Percentiles rank a stretch among this genome's conserved stretches.
Conservation (phyloP, 352 stramenopile species). For the Pythium rhizo-oryzae region DNA sequence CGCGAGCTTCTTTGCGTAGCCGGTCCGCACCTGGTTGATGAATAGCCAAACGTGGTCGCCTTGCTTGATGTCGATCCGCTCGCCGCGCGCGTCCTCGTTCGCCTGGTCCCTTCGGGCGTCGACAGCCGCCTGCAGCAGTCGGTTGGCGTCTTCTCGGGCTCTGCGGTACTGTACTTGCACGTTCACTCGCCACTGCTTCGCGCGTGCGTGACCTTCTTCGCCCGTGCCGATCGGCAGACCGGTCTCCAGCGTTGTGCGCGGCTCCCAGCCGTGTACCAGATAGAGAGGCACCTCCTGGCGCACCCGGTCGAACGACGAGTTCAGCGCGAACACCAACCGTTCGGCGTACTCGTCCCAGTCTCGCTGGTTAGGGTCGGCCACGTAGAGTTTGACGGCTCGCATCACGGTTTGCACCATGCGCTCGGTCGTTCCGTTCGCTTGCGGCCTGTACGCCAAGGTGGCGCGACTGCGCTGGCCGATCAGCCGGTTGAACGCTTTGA, state of each 20-base stretch:
- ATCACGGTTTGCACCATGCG: no score
- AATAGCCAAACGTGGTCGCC: constrained; percentile 30
- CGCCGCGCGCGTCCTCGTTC: not conserved
- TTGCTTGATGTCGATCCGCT: not conserved
- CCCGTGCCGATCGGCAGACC: not conserved
- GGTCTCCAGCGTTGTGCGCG: constrained; percentile 6
- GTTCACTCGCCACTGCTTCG: not conserved
- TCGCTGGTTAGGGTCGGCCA: no score
- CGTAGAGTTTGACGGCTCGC: no score
- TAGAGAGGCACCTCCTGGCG: constrained; percentile 16
- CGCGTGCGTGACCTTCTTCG: not conserved
- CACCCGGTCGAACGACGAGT: constrained; percentile 5
- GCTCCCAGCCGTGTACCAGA: constrained; percentile 26
- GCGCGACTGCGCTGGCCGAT: no score
- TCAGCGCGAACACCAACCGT: no score
- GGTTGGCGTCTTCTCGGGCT: not conserved
- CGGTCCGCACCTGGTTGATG: constrained; percentile 23
- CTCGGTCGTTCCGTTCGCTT: no score
- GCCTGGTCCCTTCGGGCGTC: not conserved
- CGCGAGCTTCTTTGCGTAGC: constrained; percentile 24
- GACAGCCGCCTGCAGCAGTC: constrained; percentile 18
- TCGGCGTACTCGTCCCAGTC: no score
- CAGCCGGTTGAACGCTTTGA: no score
- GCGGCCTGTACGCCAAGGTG: no score
- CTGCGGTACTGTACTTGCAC: constrained; percentile 5